Evolutionary conservation across 2,329 filamentous ascomycete species (phyloP), one percentile per base, ranked within the genome.

Genomic region (Verticillium nubilum): DNA sequence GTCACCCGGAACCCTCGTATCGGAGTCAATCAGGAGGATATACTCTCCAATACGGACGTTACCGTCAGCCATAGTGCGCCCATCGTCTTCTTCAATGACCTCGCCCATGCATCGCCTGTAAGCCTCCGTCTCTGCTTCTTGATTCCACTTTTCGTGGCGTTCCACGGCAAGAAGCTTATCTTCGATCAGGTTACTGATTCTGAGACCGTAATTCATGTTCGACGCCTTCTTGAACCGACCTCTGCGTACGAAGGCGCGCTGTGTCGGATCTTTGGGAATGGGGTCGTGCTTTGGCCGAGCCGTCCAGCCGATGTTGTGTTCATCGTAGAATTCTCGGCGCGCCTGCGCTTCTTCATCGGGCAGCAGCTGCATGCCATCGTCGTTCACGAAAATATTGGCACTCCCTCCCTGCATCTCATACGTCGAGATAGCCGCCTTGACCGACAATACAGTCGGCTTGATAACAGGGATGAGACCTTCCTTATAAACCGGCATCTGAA

Each of bases 201-300:
- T 81, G 60, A 90, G 76, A 3, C 81, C 86, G 67, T 86, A 90
- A 70, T 90, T 91, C 87, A 91, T 90, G 74, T 91, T 91, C 28
- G 86, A 89, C 1, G 86, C 86, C 73, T 89, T 89, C 75, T 89
- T 89, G 76, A 89, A 89, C 69, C 88, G 88, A 58, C 86, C 86
- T 42, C 76, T 77, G 42, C 84, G 77, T 19, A 80, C 62, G 65
- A 83, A 86, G 3, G 31, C 17, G 19, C 23, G 50, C 23, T 17
- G 5, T 19, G 74, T 76, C 60, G 66, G n/a, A 59, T 84, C 77
- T 26, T 76, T 73, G 58, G 77, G 77, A 28, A 78, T 74, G 12
- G 76, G 74, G 60, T 78, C 78, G 60, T 80, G 75, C 56, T 70
- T 72, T 5, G 78, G 77, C n/a, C 80, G 74, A 1, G 78, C 73